Evolutionary conservation across 2,329 filamentous ascomycete genomes (phyloP).

Genomic region (Exophiala sp.): DNA sequence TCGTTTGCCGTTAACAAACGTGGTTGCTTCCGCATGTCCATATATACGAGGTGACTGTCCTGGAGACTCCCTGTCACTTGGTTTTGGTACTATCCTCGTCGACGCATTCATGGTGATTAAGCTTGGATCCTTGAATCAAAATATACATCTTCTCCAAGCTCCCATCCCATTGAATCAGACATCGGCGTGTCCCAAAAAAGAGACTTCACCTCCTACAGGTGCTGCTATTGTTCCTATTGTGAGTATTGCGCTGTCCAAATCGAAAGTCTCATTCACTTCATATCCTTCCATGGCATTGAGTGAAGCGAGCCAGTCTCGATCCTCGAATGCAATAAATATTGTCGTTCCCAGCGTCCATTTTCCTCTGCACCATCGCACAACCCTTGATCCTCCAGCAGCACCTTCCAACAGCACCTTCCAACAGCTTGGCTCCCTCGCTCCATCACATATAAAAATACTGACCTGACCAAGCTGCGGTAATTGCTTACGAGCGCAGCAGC

Average conservation of each 20-base stretch:
- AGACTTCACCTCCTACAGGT: not conserved
- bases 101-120: not conserved
- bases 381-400: not conserved
- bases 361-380: not conserved
- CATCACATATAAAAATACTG: conserved; percentile 4
- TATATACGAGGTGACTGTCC: not conserved
- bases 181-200: too few relatives aligned
- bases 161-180: not conserved
- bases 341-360: not conserved
- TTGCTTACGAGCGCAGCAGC: not conserved
- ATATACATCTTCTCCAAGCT: not conserved
- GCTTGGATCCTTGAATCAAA: not conserved
- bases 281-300: not conserved
- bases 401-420: not conserved
- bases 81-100: not conserved
- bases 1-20: not conserved
- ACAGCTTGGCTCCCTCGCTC: not conserved
- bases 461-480: not conserved
- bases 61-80: not conserved
- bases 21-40: not conserved
- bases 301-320: not conserved
- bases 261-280: not conserved
- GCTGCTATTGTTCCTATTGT: conserved; percentile 3
- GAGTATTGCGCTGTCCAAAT: not conserved
- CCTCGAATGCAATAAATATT: not conserved